Conservation (phyloP, 164 flowering plant species). For the Saururus chinensis region DNA sequence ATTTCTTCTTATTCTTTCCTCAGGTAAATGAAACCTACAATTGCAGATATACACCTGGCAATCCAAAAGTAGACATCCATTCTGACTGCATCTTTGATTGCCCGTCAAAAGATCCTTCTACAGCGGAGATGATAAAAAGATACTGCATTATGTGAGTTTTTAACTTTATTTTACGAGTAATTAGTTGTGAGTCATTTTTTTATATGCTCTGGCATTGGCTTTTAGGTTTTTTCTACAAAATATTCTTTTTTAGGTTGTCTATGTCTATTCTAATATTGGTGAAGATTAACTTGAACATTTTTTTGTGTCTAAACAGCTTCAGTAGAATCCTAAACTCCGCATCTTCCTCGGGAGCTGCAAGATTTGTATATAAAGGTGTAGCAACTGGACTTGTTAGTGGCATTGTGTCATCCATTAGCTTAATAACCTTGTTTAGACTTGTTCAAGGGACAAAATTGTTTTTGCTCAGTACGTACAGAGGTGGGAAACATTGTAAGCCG, state of each 20-base stretch:
- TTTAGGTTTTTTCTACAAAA: too few species aligned
- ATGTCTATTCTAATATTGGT: too few species aligned
- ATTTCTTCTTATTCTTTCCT: not conserved
- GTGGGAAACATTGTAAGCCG: slow-evolving; percentile 5
- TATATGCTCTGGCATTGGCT: too few species aligned
- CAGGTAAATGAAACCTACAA: slow-evolving; percentile 83
- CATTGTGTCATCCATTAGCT: slow-evolving; percentile 33
- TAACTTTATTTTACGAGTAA: not conserved
- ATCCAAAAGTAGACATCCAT: slow-evolving; percentile 52
- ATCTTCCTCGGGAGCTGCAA: not conserved
- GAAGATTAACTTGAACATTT: too few species aligned
- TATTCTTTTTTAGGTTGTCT: too few species aligned
- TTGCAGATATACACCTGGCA: slow-evolving; percentile 69
- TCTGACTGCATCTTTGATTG: slow-evolving; percentile 46
- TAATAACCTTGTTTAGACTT: slow-evolving; percentile 24
- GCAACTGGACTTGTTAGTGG: slow-evolving; percentile 43
- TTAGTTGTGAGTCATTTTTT: not conserved
- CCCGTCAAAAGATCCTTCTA: slow-evolving; percentile 48
- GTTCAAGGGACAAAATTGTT: slow-evolving; percentile 19
- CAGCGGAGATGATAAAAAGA: slow-evolving; percentile 45
- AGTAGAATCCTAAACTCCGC: not conserved
- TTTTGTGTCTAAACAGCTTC: not conserved
- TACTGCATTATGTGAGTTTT: slow-evolving; percentile 50
- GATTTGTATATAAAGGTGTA: not conserved
- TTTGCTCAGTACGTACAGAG: slow-evolving; percentile 6